Percentiles rank a stretch among this genome's conserved stretches.
phyloP scores from a whole-genome alignment of 1,284 basidiomycete genomes.

The Ceratobasidium sp. region DNA sequence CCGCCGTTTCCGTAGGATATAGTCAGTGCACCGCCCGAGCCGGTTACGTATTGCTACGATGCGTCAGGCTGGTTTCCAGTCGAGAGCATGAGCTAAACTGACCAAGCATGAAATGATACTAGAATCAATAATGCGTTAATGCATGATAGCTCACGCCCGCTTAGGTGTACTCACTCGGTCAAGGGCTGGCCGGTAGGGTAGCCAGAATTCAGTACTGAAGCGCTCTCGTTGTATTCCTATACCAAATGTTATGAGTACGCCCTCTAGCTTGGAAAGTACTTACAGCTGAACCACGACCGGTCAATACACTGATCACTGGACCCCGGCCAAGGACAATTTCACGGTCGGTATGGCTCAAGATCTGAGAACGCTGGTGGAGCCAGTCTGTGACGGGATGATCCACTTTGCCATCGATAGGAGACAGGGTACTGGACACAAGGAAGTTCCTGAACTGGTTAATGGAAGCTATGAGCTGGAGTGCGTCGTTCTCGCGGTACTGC shows the following conservation, averaged over 20 bases:
- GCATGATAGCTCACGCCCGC: background rate
- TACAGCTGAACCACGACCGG: conserved; percentile 78
- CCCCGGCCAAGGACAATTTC: conserved; percentile 78
- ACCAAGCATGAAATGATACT: conserved; percentile 28
- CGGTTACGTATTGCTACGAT: conserved; percentile 31
- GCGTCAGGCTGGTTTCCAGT: background rate
- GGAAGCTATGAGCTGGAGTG: conserved; percentile 65
- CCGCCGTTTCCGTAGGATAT: conserved; percentile 25
- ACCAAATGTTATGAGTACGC: background rate
- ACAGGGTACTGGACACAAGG: conserved; percentile 58
- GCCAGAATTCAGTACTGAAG: conserved; percentile 28
- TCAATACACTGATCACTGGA: conserved; percentile 69
- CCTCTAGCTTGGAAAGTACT: conserved; percentile 42
- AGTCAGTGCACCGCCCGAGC: conserved; percentile 24
- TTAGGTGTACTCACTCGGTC: conserved; percentile 4
- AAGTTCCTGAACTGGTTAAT: conserved; percentile 77
- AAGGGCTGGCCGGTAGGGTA: conserved; percentile 27
- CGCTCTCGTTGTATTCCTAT: conserved; percentile 17
- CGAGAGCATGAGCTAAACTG: background rate
- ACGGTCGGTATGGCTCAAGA: conserved; percentile 63
- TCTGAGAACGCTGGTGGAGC: conserved; percentile 61
- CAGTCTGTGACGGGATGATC: conserved; percentile 50
- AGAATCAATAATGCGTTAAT: background rate
- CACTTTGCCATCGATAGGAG: conserved; percentile 49
- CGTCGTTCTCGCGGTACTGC: conserved; percentile 64